Evolutionary conservation across 148 eudicot species (phyloP).

Genomic region (Chenopodium suecicum): DNA sequence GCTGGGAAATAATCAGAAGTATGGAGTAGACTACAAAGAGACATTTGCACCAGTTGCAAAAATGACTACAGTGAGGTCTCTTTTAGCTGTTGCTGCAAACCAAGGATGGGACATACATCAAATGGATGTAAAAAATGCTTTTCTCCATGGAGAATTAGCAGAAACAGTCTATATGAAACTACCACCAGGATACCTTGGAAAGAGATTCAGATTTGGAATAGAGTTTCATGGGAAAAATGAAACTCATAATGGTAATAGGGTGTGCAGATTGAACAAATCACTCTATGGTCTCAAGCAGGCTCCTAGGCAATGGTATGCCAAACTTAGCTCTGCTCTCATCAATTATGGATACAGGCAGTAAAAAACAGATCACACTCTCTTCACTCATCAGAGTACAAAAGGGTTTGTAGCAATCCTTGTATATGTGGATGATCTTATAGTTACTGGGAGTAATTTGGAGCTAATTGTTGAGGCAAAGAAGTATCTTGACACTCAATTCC

Average conservation of each 20-base stretch:
- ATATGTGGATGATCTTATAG: slow-evolving; percentile 7
- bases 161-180: background rate
- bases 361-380: background rate
- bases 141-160: background rate
- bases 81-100: background rate
- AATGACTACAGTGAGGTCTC: background rate
- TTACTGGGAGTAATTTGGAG: no score
- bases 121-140: slow-evolving; percentile 16
- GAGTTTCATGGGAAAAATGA: background rate
- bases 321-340: background rate
- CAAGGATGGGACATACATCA: background rate
- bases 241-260: background rate
- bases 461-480: background rate
- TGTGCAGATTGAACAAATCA: background rate
- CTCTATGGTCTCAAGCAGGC: background rate
- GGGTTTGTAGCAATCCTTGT: background rate
- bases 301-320: background rate
- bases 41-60: background rate
- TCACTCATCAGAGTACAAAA: no score
- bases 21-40: background rate
- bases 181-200: background rate
- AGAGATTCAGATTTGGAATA: no score
- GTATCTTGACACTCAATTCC: background rate
- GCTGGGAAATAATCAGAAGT: background rate
- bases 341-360: background rate